Evolutionary conservation across 2,329 filamentous ascomycete genomes (phyloP), one percentile per base, ranked within the genome.

Genomic region (Fusarium marasasianum): DNA sequence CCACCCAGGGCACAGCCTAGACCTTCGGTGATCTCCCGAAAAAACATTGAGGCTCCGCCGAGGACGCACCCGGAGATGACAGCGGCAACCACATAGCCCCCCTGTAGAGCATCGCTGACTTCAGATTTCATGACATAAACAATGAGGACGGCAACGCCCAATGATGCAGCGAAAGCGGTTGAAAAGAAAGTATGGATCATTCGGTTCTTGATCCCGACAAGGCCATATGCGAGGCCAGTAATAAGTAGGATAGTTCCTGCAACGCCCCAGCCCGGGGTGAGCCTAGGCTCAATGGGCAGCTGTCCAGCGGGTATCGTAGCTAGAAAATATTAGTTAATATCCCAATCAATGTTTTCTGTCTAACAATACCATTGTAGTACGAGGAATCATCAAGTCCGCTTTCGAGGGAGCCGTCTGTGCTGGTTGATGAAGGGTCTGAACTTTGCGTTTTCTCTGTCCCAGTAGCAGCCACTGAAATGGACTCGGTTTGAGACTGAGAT

Each of bases 1-100:
- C 95, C 95, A 33, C 94, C 95, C 1, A 98, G 86, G n/a, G 96
- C 85, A 79, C 94, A 98, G 5, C 93, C 94, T n/a, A 98, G 84
- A 12, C 89, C 87, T 63, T 95, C 92, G 1, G 94, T 95, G 50
- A 98, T 86, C 77, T 98, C 95, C 64, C 91, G 89, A 83, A 98
- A 98, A 17, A 97, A 86, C 14, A 95, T 87, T 1, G 94, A 90
- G 7, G 92, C 84, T 18, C 87, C 93, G 22, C 95, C 96, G 26
- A 97, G 88, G 29, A 94, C 86, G 11, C 91, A 80, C 4, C 95
- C 94, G 0, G 94, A 92, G 71, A 94, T 83, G 41, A 94, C 87
- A 6, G 89, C 89, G 6, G 94, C 95, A 12, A 95, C 93, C 41
- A 98, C 89, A 81, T 96, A 98, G 37, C 91, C 96, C 33, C 94